Percentiles rank a stretch among this genome's conserved stretches.
phyloP scores from a whole-genome alignment of 2,329 filamentous ascomycete species.

The Didymella segeticola region DNA sequence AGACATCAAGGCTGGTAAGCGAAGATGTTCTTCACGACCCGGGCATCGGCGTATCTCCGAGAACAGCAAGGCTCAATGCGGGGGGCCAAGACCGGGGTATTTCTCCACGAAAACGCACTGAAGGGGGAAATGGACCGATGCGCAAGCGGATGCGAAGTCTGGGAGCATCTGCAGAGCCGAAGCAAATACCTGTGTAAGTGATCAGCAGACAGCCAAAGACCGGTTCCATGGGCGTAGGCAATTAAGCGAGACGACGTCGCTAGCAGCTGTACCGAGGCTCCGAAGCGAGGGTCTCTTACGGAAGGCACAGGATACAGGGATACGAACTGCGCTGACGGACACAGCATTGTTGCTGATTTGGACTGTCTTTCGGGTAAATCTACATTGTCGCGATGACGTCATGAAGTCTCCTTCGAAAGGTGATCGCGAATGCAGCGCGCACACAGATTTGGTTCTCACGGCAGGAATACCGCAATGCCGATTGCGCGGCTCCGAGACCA shows the following conservation, averaged over 20 bases:
- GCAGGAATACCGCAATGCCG: too few species aligned
- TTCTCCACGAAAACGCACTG: conserved; percentile 22
- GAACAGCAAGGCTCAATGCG: conserved; percentile 30
- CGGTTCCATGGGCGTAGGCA: not conserved
- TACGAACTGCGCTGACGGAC: not conserved
- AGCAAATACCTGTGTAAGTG: not conserved
- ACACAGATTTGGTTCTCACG: too few species aligned
- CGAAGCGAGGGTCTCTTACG: not conserved
- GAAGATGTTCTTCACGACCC: conserved; percentile 16
- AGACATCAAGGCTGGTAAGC: conserved; percentile 22
- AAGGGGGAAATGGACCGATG: conserved; percentile 16
- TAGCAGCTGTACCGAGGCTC: not conserved
- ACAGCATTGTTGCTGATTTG: not conserved
- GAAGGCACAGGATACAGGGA: not conserved
- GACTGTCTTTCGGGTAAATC: too few species aligned
- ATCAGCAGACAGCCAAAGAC: not conserved
- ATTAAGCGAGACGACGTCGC: not conserved
- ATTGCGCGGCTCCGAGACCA: too few species aligned
- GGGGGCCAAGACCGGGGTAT: conserved; percentile 24
- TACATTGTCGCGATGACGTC: too few species aligned
- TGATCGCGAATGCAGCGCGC: too few species aligned
- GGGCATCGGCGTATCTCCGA: conserved; percentile 37
- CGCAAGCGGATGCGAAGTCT: conserved; percentile 2
- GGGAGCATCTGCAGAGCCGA: conserved; percentile 1
- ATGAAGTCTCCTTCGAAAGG: too few species aligned